A percentile compares a stretch with the other conserved stretches of the same genome.
phyloP scores from a whole-genome alignment of 768 basidiomycete species.

The Pleurotus ostreatus region DNA sequence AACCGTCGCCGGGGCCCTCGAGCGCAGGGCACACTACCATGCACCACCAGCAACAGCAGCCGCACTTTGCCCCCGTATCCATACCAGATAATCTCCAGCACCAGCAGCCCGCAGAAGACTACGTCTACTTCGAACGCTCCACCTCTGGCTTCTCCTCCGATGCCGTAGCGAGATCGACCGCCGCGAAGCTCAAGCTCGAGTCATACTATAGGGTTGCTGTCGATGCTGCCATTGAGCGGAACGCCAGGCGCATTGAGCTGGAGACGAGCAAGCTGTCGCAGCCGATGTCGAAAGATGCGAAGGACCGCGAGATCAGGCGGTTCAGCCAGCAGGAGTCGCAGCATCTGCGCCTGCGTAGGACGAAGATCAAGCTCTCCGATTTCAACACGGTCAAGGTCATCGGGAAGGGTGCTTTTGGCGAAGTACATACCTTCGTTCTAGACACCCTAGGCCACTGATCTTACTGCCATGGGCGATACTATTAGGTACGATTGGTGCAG shows the following conservation, averaged over 20 bases:
- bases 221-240: constrained; percentile 92
- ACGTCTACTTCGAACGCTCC: constrained; percentile 94
- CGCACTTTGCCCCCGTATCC: constrained; percentile 23
- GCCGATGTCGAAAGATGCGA: constrained; percentile 71
- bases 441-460: background rate
- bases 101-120: constrained; percentile 39
- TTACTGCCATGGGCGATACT: constrained; percentile 4
- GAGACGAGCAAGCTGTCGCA: constrained; percentile 77
- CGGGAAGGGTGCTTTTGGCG: constrained; percentile 97
- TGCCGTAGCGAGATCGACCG: constrained; percentile 85
- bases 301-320: constrained; percentile 83
- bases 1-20: constrained; percentile 34
- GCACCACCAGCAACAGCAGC: constrained; percentile 27
- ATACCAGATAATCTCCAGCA: constrained; percentile 26
- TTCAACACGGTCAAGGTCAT: constrained; percentile 98
- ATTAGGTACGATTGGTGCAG: constrained; percentile 88
- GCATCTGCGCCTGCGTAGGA: constrained; percentile 87
- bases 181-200: constrained; percentile 94
- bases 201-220: constrained; percentile 98
- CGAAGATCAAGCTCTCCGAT: constrained; percentile 89
- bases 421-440: constrained; percentile 45
- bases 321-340: constrained; percentile 85
- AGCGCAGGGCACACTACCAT: constrained; percentile 23
- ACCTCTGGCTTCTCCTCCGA: constrained; percentile 80
- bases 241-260: constrained; percentile 90